Evolutionary conservation across 495 filamentous ascomycete species (phyloP).

Genomic region (Hypoxylon rickii): DNA sequence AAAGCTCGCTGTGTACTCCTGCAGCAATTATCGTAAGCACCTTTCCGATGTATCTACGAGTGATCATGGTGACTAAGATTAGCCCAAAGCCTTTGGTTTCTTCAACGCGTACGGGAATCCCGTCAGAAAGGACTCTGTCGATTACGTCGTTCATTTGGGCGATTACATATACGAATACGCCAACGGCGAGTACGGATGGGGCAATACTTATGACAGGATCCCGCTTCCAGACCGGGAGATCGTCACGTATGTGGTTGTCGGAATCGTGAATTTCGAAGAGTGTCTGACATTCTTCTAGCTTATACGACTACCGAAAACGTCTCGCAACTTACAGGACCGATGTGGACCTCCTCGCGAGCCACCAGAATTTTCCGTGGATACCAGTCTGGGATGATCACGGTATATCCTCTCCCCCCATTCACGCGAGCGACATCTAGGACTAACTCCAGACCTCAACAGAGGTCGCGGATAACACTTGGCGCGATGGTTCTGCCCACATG

Average conservation of each 20-base stretch:
- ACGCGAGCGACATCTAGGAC: neutral
- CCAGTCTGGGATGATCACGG: conserved; percentile 71
- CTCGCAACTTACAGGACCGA: conserved; percentile 64
- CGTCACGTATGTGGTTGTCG: conserved; percentile 39
- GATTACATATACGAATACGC: conserved; percentile 70
- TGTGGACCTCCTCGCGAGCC: conserved; percentile 57
- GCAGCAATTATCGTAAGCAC: conserved; percentile 54
- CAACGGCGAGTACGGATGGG: conserved; percentile 61
- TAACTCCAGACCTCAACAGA: conserved; percentile 42
- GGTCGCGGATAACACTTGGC: conserved; percentile 67
- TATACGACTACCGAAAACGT: conserved; percentile 63
- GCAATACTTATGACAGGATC: conserved; percentile 54
- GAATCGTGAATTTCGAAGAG: neutral
- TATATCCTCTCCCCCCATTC: conserved; percentile 23
- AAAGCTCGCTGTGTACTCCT: conserved; percentile 57
- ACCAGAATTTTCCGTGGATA: conserved; percentile 65
- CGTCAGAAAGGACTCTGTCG: conserved; percentile 65
- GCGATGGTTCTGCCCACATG: conserved; percentile 56
- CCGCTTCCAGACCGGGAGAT: conserved; percentile 58
- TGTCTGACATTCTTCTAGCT: conserved; percentile 36
- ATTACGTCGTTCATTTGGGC: conserved; percentile 67
- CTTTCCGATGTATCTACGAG: no score
- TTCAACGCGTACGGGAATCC: conserved; percentile 69
- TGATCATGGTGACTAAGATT: no score
- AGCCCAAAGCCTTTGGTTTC: conserved; percentile 61